A percentile compares a stretch with the other conserved stretches of the same genome.
These are phyloP conservation scores for Talaromyces sp. DNA, from an alignment of 2,329 filamentous ascomycete genomes.

Conservation along the genomic window DNA sequence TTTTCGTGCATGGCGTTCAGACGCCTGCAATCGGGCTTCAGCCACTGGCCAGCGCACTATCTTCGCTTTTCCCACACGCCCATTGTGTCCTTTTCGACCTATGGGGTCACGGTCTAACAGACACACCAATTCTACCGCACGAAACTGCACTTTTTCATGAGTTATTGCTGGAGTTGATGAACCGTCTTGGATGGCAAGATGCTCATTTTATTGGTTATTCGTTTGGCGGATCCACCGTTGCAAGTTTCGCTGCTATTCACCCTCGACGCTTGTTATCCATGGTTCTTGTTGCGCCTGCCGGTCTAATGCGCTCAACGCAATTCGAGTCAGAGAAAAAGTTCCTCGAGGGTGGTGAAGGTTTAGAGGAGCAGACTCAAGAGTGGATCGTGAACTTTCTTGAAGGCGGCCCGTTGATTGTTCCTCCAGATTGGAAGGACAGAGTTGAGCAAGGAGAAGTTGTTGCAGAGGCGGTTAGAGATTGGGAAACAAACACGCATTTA, in stretches of 20 bases:
- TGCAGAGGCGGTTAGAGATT: slow-evolving; percentile 42
- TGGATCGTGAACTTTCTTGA: slow-evolving; percentile 40
- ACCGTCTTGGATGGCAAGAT: slow-evolving; percentile 35
- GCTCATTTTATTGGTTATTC: slow-evolving; percentile 47
- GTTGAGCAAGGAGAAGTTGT: slow-evolving; percentile 40
- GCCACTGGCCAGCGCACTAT: slow-evolving; percentile 21
- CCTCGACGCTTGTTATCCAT: slow-evolving; percentile 28
- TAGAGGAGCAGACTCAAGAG: slow-evolving; percentile 21
- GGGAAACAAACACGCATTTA: slow-evolving; percentile 42
- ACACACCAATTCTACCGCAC: slow-evolving; percentile 42
- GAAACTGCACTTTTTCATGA: slow-evolving; percentile 37
- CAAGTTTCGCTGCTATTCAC: slow-evolving; percentile 31
- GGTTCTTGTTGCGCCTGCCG: slow-evolving; percentile 19
- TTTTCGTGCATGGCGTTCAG: slow-evolving; percentile 3
- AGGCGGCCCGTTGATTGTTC: slow-evolving; percentile 38
- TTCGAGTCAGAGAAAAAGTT: slow-evolving; percentile 7
- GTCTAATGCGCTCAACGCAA: not conserved
- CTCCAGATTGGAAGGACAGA: slow-evolving; percentile 40
- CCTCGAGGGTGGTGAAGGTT: slow-evolving; percentile 17
- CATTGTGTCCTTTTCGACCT: slow-evolving; percentile 44
- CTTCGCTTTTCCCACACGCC: slow-evolving; percentile 27
- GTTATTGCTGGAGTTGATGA: slow-evolving; percentile 36
- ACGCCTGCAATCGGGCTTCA: slow-evolving; percentile 2
- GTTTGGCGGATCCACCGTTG: slow-evolving; percentile 41
- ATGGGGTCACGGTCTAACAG: slow-evolving; percentile 50